Evolutionary conservation across 2,329 filamentous ascomycete species (phyloP), one percentile per base, ranked within the genome.

Genomic region (Hymenoscyphus scutula): DNA sequence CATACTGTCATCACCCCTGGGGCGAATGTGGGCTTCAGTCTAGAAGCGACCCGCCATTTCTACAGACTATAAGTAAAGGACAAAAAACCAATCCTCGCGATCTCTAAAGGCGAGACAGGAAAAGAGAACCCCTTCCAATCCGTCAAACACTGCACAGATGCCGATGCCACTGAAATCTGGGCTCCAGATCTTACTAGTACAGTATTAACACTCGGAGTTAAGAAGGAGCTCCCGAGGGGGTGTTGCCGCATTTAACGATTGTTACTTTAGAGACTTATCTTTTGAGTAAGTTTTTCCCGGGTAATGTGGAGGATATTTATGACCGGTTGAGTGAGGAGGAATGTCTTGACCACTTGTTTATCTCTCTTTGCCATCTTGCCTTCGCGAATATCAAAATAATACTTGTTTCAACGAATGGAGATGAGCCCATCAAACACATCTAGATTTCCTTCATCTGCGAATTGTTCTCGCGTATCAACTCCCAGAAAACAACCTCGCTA

Each of bases 71-170:
- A n/a, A n/a, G n/a, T n/a, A 0, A 72, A 71, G 0, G 68, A 71
- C 0, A 66, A 65, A 2, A 73, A 71, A 23, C 63, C 79, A 19
- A 77, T 79, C 60, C 70, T 79, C 64, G 77, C 72, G 5, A 29
- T 76, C 0, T 68, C 73, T 5, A 78, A 79, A 65, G 80, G 79
- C 62, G 74, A 81, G 59, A 72, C 71, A 1, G 79, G 80, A 6
- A 74, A 74, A 59, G 67, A 71, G 38, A 70, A 73, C 25, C 74
- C 78, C 1, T 60, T 73, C 3, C 29, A 53, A 51, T 66, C 6
- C 54, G 23, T 38, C 25, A 48, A 23, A 23, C n/a, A 48, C 6
- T 19, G 41, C 15, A 23, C n/a, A 3, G 53, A 45, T 29, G 19
- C 15, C 32, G 54, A 60, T n/a, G 55, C 32, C 2, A 53, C 63